Evolutionary conservation across 2,329 filamentous ascomycete species (phyloP), one percentile per base, ranked within the genome.

Genomic region (Epichloe festucae): DNA sequence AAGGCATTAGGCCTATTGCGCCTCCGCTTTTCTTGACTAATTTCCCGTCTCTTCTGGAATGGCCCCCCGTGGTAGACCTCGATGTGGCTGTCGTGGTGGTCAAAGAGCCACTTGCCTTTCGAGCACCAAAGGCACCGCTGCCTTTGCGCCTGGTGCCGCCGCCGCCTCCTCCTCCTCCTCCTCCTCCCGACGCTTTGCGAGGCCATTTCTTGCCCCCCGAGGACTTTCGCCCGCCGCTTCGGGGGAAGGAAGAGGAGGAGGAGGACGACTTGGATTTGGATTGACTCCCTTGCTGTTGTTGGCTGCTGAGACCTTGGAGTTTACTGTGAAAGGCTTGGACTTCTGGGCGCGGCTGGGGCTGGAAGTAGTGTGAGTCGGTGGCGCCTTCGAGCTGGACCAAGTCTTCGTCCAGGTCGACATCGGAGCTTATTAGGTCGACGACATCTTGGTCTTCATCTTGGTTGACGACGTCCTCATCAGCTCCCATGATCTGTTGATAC

Each of bases 401-500:
- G 3, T 68, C 65, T 17, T 71, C 64, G 15, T 71, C 65, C 48
- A 62, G 57, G 34, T 69, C 68, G 17, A 66, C 55, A 23, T 69
- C 72, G 3, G 71, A 73, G 57, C 73, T 75, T 54, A 80, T 73
- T 23, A 83, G 67, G 55, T 82, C 75, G 31, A 82, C 77, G 31
- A 81, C 64, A 21, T 75, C 72, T 52, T 65, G 60, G 46, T 56
- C 58, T 23, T 53, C 39, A 5, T 50, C 48, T 38, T 38, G 40
- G 21, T 38, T 17, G 34, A 17, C 48, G 14, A 7, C 4, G 41
- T 64, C 60, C 45, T 64, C 34, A 36, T 54, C 54, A 53, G 56
- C 56, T n/a, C 67, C 68, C 69, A 75, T 75, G 59, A 79, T 77
- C 45, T 75, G 71, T 35, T 66, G 64, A 57, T 79, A 82, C 40